Evolutionary conservation across 2,329 filamentous ascomycete genomes (phyloP).

Genomic region (Colletotrichum navitas): DNA sequence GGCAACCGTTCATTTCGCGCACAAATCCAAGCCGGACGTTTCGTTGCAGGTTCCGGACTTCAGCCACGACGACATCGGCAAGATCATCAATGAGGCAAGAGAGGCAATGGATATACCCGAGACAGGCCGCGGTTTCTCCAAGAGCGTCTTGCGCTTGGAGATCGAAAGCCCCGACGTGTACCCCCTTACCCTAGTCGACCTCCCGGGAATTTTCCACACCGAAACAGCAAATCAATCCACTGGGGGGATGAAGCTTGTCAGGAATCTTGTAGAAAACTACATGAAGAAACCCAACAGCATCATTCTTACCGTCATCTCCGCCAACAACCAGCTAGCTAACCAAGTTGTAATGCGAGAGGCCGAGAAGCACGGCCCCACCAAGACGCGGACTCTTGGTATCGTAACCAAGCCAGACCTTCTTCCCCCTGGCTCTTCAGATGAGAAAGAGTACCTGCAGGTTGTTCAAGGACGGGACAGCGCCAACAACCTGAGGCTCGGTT

Average conservation of each 20-base stretch:
- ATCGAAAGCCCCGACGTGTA: slow-evolving; percentile 58
- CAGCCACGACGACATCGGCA: slow-evolving; percentile 55
- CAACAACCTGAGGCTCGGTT: slow-evolving; percentile 57
- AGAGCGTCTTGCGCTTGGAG: slow-evolving; percentile 61
- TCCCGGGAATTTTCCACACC: slow-evolving; percentile 61
- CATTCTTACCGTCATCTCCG: slow-evolving; percentile 67
- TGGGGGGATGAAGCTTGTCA: slow-evolving; percentile 50
- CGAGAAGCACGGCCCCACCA: slow-evolving; percentile 56
- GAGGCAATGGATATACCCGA: slow-evolving; percentile 60
- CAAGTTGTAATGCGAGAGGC: slow-evolving; percentile 64
- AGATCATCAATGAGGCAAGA: slow-evolving; percentile 65
- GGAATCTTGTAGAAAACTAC: slow-evolving; percentile 61
- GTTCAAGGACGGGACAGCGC: slow-evolving; percentile 49
- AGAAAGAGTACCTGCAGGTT: slow-evolving; percentile 54
- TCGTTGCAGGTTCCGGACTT: slow-evolving; percentile 48
- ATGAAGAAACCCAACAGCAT: slow-evolving; percentile 70
- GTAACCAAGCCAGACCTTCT: slow-evolving; percentile 69
- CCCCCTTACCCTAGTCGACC: slow-evolving; percentile 66
- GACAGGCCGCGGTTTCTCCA: slow-evolving; percentile 53
- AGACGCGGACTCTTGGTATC: slow-evolving; percentile 65
- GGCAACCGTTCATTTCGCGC: slow-evolving; percentile 58
- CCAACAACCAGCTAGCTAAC: slow-evolving; percentile 62
- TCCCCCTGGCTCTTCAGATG: slow-evolving; percentile 52
- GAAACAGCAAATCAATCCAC: slow-evolving; percentile 50
- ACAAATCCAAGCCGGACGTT: slow-evolving; percentile 43